A percentile compares a stretch with the other conserved stretches of the same genome.
phyloP scores from a whole-genome alignment of 108 stramenopile species.

The Bacterosira constricta region DNA sequence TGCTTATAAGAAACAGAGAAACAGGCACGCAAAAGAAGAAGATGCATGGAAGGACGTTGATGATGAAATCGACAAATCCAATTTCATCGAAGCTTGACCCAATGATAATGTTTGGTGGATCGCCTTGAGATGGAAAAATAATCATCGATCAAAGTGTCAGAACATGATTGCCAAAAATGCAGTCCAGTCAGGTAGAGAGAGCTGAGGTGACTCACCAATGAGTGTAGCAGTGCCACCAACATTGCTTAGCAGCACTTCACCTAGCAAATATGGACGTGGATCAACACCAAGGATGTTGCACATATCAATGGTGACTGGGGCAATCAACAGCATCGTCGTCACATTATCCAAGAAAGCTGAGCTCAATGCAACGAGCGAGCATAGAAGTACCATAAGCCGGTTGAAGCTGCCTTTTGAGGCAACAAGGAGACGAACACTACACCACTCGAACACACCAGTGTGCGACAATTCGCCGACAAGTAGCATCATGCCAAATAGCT shows the following conservation, averaged over 20 bases:
- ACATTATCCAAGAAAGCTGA: conserved; percentile 72
- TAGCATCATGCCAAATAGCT: conserved; percentile 78
- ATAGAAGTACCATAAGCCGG: conserved; percentile 53
- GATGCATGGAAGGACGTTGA: conserved; percentile 60
- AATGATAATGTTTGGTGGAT: conserved; percentile 73
- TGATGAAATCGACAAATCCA: conserved; percentile 72
- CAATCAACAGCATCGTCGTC: conserved; percentile 64
- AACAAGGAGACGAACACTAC: conserved; percentile 58
- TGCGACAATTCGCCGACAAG: conserved; percentile 64
- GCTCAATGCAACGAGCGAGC: conserved; percentile 51
- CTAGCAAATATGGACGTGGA: conserved; percentile 64
- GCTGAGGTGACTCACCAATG: conserved; percentile 45
- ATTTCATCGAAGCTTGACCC: conserved; percentile 61
- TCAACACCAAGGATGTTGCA: conserved; percentile 63
- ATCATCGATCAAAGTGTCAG: neutral
- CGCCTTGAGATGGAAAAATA: neutral
- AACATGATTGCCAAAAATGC: neutral
- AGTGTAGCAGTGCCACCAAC: conserved; percentile 71
- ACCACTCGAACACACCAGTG: conserved; percentile 75
- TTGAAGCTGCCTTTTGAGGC: conserved; percentile 54
- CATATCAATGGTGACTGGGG: conserved; percentile 77
- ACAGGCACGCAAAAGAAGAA: conserved; percentile 56
- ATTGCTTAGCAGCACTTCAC: conserved; percentile 62
- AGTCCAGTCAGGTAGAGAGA: neutral
- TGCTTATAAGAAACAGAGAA: conserved; percentile 40